Conservation (phyloP, 306 rosid species). For the Morella rubra region DNA sequence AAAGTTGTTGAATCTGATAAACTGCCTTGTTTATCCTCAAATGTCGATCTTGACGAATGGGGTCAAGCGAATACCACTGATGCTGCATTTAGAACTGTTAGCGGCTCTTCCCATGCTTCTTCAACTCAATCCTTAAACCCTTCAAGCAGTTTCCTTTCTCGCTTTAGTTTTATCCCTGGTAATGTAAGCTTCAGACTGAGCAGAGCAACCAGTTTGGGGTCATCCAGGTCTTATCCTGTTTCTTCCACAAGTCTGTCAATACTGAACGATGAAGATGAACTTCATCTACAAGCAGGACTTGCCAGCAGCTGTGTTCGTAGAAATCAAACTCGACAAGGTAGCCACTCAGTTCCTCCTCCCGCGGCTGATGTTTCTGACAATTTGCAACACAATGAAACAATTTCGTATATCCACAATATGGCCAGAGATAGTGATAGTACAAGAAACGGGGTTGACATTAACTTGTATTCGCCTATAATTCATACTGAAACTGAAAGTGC, state of each 20-base stretch:
- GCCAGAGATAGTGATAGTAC: slow-evolving; percentile 38
- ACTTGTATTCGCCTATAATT: slow-evolving; percentile 49
- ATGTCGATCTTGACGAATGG: slow-evolving; percentile 58
- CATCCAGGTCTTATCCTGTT: slow-evolving; percentile 68
- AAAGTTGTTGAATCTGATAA: slow-evolving; percentile 50
- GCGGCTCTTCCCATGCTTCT: slow-evolving; percentile 52
- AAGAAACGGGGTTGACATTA: slow-evolving; percentile 42
- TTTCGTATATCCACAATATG: slow-evolving; percentile 43
- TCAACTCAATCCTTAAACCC: slow-evolving; percentile 62
- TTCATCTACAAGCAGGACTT: slow-evolving; percentile 40
- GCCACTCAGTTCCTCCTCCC: slow-evolving; percentile 38
- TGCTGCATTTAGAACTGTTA: slow-evolving; percentile 50
- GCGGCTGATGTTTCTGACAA: slow-evolving; percentile 33
- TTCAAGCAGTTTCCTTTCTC: slow-evolving; percentile 75
- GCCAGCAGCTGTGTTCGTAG: slow-evolving; percentile 35
- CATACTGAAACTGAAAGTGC: slow-evolving; percentile 47
- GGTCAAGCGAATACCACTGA: slow-evolving; percentile 35
- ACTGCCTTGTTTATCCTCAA: slow-evolving; percentile 51
- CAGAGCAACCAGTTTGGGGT: slow-evolving; percentile 87
- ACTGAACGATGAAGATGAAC: slow-evolving; percentile 61
- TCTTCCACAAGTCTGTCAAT: slow-evolving; percentile 56
- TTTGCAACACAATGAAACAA: slow-evolving; percentile 37
- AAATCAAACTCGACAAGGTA: slow-evolving; percentile 52
- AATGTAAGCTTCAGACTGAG: slow-evolving; percentile 83
- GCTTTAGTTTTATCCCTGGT: slow-evolving; percentile 81